Evolutionary conservation across 2,329 filamentous ascomycete species (phyloP).

Genomic region (Coleophoma cylindrospora): DNA sequence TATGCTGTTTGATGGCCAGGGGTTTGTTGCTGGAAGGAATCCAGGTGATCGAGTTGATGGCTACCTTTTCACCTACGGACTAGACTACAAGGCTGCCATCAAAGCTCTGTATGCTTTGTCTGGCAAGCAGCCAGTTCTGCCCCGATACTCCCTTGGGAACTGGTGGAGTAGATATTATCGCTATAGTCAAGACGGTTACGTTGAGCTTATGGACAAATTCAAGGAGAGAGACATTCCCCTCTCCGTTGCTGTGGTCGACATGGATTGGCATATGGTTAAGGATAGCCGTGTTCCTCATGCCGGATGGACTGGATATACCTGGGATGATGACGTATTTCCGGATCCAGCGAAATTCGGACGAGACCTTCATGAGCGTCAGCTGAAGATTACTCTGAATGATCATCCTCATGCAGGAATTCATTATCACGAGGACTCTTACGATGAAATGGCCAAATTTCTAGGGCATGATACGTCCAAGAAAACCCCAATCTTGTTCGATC

Average conservation of each 20-base stretch:
- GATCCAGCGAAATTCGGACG: constrained; percentile 46
- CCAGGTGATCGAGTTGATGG: constrained; percentile 46
- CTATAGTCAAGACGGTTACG: constrained; percentile 50
- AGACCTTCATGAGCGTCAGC: constrained; percentile 43
- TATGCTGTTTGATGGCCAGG: constrained; percentile 50
- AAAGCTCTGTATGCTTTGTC: constrained; percentile 49
- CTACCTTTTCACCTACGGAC: constrained; percentile 56
- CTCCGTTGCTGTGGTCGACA: constrained; percentile 56
- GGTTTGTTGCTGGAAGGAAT: constrained; percentile 43
- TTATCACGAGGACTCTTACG: constrained; percentile 50
- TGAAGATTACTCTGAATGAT: constrained; percentile 55
- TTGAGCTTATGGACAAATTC: constrained; percentile 53
- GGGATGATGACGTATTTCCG: constrained; percentile 54
- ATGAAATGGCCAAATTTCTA: constrained; percentile 46
- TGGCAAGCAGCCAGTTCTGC: constrained; percentile 48
- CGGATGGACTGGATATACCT: constrained; percentile 59
- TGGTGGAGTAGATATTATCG: constrained; percentile 63
- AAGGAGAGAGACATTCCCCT: constrained; percentile 45
- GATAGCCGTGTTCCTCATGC: constrained; percentile 36
- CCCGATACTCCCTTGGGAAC: constrained; percentile 55
- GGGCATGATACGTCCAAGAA: constrained; percentile 43
- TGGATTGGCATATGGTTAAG: constrained; percentile 60
- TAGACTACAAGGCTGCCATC: constrained; percentile 49
- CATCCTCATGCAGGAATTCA: constrained; percentile 57
- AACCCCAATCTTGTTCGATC: constrained; percentile 51